Conservation (phyloP, 2,329 filamentous ascomycete genomes). For the Seiridium cupressi region DNA sequence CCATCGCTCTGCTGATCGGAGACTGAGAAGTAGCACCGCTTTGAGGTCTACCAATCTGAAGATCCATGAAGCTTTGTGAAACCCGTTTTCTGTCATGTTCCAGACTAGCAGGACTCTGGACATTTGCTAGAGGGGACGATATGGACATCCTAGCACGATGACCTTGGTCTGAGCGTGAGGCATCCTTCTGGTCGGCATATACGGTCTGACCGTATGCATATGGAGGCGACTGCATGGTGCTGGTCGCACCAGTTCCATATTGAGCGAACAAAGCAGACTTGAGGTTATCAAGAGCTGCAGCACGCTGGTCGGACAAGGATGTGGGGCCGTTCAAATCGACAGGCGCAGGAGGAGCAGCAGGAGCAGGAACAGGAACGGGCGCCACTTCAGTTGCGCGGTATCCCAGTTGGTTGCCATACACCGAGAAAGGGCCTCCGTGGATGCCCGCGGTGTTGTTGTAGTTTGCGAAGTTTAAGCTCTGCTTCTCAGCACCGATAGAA, state of each 20-base stretch:
- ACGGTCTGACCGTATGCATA: background rate
- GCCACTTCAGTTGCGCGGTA: background rate
- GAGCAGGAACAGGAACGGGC: background rate
- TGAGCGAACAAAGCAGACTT: constrained; percentile 8
- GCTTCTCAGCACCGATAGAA: constrained; percentile 12
- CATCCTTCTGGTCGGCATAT: background rate
- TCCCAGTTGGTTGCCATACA: background rate
- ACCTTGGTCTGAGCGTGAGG: background rate
- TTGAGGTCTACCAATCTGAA: background rate
- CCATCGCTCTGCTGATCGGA: background rate
- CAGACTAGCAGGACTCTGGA: background rate
- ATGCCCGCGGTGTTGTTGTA: background rate
- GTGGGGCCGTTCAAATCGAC: background rate
- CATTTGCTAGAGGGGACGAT: background rate
- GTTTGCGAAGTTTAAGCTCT: background rate
- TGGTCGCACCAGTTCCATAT: constrained; percentile 4
- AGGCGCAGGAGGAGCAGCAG: background rate
- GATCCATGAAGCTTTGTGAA: background rate
- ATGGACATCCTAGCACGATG: background rate
- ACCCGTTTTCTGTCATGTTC: background rate
- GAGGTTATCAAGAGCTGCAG: constrained; percentile 10
- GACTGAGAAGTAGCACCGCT: background rate
- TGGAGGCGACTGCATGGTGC: background rate
- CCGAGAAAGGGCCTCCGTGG: background rate
- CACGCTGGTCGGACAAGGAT: constrained; percentile 4